Conservation (phyloP, 2,329 filamentous ascomycete genomes). For the Ceratocystis colombiana region DNA sequence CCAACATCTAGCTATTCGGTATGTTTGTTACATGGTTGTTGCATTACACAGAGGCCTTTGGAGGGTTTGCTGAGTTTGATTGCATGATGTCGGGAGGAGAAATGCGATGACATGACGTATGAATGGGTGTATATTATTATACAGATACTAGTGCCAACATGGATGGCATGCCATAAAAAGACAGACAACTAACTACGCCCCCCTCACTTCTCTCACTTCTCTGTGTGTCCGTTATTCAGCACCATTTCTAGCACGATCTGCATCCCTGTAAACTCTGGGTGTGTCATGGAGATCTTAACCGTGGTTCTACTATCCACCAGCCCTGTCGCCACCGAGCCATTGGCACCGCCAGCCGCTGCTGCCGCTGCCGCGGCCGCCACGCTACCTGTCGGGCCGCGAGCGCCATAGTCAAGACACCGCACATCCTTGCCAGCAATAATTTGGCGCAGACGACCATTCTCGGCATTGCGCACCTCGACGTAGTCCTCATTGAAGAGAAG, state of each 20-base stretch:
- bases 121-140: no score
- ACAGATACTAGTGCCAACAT: no score
- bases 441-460: conserved; percentile 86
- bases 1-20: no score
- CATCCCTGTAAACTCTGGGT: conserved; percentile 72
- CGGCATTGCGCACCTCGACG: conserved; percentile 90
- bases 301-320: conserved; percentile 47
- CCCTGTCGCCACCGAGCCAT: conserved; percentile 18
- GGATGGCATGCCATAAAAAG: not conserved
- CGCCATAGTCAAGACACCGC: conserved; percentile 77
- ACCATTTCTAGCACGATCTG: conserved; percentile 89
- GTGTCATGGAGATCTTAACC: conserved; percentile 90
- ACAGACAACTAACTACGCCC: not conserved
- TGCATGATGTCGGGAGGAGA: no score
- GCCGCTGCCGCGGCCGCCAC: conserved; percentile 20
- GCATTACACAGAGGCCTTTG: no score
- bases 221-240: conserved; percentile 72
- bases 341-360: conserved; percentile 19
- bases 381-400: conserved; percentile 48
- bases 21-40: no score
- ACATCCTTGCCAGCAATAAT: conserved; percentile 90
- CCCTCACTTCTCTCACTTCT: conserved; percentile 34
- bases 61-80: no score
- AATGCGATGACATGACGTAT: no score
- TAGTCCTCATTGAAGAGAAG: conserved; percentile 93